These are phyloP conservation scores for Xylaria nigripes DNA, from an alignment of 495 filamentous ascomycete species.

Conservation along the genomic window DNA sequence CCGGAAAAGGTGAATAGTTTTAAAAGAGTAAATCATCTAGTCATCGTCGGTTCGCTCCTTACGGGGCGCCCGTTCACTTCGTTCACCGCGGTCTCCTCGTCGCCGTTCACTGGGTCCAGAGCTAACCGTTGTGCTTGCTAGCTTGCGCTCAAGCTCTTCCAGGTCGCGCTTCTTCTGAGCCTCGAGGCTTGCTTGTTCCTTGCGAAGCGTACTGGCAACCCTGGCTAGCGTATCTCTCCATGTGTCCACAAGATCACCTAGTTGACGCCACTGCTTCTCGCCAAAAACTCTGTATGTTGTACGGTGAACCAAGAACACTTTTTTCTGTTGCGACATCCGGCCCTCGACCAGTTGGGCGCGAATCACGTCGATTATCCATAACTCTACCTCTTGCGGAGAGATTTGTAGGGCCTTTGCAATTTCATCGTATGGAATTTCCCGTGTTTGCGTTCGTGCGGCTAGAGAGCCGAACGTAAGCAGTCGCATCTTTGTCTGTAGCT, in stretches of 20 bases:
- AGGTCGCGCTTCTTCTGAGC: constrained; percentile 51
- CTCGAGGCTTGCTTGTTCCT: constrained; percentile 63
- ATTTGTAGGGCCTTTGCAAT: constrained; percentile 80
- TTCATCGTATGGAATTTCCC: constrained; percentile 73
- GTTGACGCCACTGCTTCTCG: constrained; percentile 95
- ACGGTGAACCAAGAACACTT: constrained; percentile 88
- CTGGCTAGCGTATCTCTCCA: constrained; percentile 72
- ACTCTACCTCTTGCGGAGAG: constrained; percentile 74
- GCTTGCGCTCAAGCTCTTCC: constrained; percentile 50
- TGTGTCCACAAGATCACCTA: constrained; percentile 77
- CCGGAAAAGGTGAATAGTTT: constrained; percentile 12
- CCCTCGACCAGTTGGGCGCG: constrained; percentile 90
- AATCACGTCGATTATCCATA: constrained; percentile 98
- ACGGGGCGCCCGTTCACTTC: constrained; percentile 15
- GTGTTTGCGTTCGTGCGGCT: constrained; percentile 69
- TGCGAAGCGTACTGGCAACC: constrained; percentile 66
- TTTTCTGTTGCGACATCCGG: constrained; percentile 80
- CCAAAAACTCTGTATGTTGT: constrained; percentile 93
- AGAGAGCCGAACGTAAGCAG: constrained; percentile 86
- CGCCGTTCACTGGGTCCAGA: constrained; percentile 21
- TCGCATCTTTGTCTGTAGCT: constrained; percentile 80
- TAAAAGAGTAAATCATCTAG: constrained; percentile 21
- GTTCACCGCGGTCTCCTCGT: constrained; percentile 19
- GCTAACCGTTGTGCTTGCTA: constrained; percentile 30
- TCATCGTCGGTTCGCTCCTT: constrained; percentile 41